Evolutionary conservation across 345 rosid species (phyloP).

Genomic region (Salix brachista): DNA sequence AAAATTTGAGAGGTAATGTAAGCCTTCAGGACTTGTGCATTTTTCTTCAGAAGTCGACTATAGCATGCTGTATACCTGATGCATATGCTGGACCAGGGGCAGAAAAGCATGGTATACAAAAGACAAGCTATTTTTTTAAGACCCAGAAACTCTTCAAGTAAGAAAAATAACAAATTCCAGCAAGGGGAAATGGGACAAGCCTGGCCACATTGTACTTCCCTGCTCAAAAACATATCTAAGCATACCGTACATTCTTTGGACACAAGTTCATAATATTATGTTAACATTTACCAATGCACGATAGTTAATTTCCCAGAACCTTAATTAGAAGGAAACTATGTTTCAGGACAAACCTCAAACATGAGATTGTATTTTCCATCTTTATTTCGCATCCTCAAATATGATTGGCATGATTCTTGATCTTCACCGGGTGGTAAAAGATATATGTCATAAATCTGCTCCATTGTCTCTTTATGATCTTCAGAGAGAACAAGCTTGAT

Average conservation of each 20-base stretch:
- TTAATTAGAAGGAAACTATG: not conserved
- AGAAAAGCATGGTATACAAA: not conserved
- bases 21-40: not conserved
- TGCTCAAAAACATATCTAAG: not conserved
- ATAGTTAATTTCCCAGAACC: not conserved
- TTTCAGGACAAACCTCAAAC: slow-evolving; percentile 80
- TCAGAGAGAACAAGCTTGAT: slow-evolving; percentile 66
- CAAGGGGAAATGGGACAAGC: not conserved
- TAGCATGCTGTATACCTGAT: not conserved
- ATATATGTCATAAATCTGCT: slow-evolving; percentile 94
- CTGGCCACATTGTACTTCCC: not conserved
- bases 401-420: slow-evolving; percentile 93
- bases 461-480: slow-evolving; percentile 62
- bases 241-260: not conserved
- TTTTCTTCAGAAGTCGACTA: not conserved
- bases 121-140: not conserved
- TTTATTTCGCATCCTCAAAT: slow-evolving; percentile 96
- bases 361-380: slow-evolving; percentile 98
- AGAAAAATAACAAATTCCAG: not conserved
- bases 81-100: not conserved
- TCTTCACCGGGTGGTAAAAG: slow-evolving; percentile 99
- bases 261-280: not conserved
- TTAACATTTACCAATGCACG: not conserved
- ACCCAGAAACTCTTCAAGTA: not conserved
- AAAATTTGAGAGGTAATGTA: not conserved